Evolutionary conservation across 2,329 filamentous ascomycete species (phyloP).

Genomic region (Pseudogymnoascus sp.): DNA sequence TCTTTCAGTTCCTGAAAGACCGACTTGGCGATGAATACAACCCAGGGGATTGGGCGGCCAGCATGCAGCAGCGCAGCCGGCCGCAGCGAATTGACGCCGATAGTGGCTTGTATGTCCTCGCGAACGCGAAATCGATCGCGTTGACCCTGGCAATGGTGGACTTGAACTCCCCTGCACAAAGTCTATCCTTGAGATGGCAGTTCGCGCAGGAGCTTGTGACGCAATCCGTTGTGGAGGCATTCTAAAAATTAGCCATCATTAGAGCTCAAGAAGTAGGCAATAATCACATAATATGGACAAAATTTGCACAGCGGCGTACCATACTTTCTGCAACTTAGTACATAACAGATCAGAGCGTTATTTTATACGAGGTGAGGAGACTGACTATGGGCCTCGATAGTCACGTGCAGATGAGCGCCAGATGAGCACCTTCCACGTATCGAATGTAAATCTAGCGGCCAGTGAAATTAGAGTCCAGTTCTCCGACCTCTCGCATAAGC

Average conservation of each 20-base stretch:
- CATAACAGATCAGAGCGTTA: background rate
- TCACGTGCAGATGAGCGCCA: background rate
- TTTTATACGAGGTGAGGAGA: background rate
- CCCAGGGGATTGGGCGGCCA: background rate
- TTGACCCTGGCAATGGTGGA: background rate
- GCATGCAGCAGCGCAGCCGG: background rate
- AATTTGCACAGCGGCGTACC: background rate
- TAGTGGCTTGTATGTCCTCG: background rate
- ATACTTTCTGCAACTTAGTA: background rate
- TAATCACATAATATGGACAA: background rate
- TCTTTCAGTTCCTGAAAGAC: background rate
- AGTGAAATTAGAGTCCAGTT: no score
- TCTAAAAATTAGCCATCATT: background rate
- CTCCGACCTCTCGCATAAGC: no score
- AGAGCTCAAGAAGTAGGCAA: background rate
- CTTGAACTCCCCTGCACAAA: background rate
- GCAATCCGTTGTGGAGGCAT: background rate
- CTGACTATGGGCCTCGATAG: background rate
- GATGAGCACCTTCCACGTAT: background rate
- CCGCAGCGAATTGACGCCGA: background rate
- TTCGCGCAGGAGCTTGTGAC: background rate
- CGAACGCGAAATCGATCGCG: background rate
- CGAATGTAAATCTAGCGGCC: no score
- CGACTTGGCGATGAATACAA: background rate
- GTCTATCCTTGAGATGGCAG: background rate